These are phyloP conservation scores for Candida adriatica DNA, from an alignment of 805 yeast genomes.

Conservation along the genomic window DNA sequence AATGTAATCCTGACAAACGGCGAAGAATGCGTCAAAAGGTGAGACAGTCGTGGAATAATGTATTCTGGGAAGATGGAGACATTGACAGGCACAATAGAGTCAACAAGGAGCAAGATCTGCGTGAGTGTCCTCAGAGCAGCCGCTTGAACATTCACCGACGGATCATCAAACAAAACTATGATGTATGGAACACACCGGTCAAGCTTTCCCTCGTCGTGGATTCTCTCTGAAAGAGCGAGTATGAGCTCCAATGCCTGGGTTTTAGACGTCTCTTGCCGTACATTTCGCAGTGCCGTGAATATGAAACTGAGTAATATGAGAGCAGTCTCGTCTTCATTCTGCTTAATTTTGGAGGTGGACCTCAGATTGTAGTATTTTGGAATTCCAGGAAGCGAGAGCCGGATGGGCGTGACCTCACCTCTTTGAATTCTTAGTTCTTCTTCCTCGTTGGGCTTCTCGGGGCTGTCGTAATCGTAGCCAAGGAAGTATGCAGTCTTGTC, in stretches of 20 bases:
- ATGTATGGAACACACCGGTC: constrained; percentile 83
- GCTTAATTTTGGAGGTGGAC: constrained; percentile 25
- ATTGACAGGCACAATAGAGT: constrained; percentile 65
- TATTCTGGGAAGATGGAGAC: constrained; percentile 76
- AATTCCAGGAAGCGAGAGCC: constrained; percentile 47
- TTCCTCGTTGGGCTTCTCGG: constrained; percentile 1
- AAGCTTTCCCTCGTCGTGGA: constrained; percentile 76
- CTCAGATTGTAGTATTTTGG: constrained; percentile 37
- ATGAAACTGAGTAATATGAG: constrained; percentile 52
- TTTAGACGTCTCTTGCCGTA: constrained; percentile 52
- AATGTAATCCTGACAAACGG: constrained; percentile 54
- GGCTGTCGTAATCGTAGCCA: constrained; percentile 26
- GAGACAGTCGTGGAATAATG: constrained; percentile 59
- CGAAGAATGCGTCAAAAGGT: constrained; percentile 33
- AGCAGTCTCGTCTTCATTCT: constrained; percentile 41
- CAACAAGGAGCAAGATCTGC: constrained; percentile 58
- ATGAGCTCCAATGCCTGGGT: constrained; percentile 71
- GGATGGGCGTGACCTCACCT: constrained; percentile 27
- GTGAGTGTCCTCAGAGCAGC: constrained; percentile 60
- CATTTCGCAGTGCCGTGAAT: constrained; percentile 53
- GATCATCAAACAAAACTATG: constrained; percentile 64
- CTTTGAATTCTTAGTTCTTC: constrained; percentile 6
- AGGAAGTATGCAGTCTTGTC: constrained; percentile 39
- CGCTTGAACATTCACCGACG: constrained; percentile 56
- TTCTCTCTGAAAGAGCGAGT: constrained; percentile 64